Conservation (phyloP, 148 eudicot genomes). For the Nepenthes mirabilis region DNA sequence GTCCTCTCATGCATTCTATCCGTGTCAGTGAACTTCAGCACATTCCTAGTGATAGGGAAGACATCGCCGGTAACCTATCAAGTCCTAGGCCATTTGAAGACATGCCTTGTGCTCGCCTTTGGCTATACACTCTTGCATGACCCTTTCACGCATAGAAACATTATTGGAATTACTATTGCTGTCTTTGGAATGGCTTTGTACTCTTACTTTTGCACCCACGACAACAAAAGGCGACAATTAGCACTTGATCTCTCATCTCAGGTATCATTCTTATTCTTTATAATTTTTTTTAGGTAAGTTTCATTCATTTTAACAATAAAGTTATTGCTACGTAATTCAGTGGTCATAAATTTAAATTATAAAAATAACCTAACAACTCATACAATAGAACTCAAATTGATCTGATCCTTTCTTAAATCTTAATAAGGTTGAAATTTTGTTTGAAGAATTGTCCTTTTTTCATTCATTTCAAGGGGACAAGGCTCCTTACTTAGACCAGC, state of each 20-base stretch:
- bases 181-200: slow-evolving; percentile 48
- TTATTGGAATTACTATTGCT: slow-evolving; percentile 42
- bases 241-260: not conserved
- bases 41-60: slow-evolving; percentile 59
- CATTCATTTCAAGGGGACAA: too few relatives aligned
- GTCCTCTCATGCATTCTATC: slow-evolving; percentile 51
- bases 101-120: slow-evolving; percentile 54
- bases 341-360: too few relatives aligned
- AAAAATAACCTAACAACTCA: too few relatives aligned
- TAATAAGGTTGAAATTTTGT: too few relatives aligned
- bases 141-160: slow-evolving; percentile 52
- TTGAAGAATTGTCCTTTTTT: too few relatives aligned
- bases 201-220: slow-evolving; percentile 39
- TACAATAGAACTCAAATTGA: too few relatives aligned
- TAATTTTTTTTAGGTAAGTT: too few relatives aligned
- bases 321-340: too few relatives aligned
- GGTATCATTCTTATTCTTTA: not conserved
- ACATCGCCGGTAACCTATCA: slow-evolving; percentile 66
- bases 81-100: slow-evolving; percentile 56
- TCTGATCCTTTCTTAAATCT: too few relatives aligned
- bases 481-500: too few relatives aligned
- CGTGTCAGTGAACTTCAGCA: slow-evolving; percentile 58
- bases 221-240: slow-evolving; percentile 20
- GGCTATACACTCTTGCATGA: slow-evolving; percentile 42
- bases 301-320: too few relatives aligned